A percentile compares a stretch with the other conserved stretches of the same genome.
Conservation (phyloP, 441 rosid genomes). For the Gossypium gossypioides region DNA sequence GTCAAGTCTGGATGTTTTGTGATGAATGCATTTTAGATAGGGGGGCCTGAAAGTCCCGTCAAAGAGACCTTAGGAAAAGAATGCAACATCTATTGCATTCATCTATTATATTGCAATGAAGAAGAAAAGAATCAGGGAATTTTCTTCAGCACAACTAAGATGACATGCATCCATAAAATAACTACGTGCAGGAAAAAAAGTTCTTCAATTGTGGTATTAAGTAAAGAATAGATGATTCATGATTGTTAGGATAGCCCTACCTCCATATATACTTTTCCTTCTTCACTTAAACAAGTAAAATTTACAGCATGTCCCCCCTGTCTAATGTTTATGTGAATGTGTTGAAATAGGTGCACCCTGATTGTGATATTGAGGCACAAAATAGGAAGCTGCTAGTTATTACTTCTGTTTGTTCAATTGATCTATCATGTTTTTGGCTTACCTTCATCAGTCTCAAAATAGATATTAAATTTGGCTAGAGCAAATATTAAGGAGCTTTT, state of each 20-base stretch:
- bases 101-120: slow-evolving; percentile 7
- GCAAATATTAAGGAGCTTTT: background rate
- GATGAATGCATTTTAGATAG: background rate
- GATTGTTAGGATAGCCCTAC: background rate
- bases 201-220: background rate
- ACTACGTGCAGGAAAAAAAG: background rate
- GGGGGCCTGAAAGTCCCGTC: background rate
- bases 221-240: background rate
- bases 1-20: background rate
- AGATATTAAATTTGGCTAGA: background rate
- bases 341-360: background rate
- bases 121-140: background rate
- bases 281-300: background rate
- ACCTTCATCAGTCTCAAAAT: background rate
- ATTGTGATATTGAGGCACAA: background rate
- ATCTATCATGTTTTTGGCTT: background rate
- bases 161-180: background rate
- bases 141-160: background rate
- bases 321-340: background rate
- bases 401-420: background rate
- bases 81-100: slow-evolving; percentile 1
- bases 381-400: background rate
- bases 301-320: background rate
- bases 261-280: background rate
- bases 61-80: background rate